Evolutionary conservation across 345 rosid species (phyloP).

Genomic region (Kandelia obovata): DNA sequence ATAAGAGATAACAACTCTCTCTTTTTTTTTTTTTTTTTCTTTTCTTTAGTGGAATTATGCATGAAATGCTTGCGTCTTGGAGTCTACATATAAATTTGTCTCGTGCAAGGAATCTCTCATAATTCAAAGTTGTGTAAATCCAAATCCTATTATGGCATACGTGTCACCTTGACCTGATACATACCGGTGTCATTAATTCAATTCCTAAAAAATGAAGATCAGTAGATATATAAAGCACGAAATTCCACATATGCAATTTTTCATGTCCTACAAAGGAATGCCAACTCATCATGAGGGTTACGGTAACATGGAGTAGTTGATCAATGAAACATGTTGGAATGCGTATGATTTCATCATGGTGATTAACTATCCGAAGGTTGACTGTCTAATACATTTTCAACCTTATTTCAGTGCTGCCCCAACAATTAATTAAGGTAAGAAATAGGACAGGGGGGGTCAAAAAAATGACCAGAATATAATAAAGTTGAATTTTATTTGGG

Average conservation of each 20-base stretch:
- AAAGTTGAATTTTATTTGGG: no score
- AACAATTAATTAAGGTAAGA: background rate
- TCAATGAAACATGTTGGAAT: no score
- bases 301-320: no score
- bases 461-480: no score
- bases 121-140: background rate
- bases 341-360: background rate
- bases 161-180: background rate
- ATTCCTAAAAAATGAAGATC: background rate
- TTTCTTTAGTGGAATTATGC: background rate
- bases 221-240: background rate
- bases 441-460: background rate
- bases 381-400: background rate
- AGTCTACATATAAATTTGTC: conserved; percentile 1
- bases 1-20: background rate
- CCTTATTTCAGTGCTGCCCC: background rate
- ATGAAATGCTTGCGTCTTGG: conserved; percentile 8
- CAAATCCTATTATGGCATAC: background rate
- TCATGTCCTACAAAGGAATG: background rate
- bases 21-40: background rate
- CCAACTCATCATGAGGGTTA: no score
- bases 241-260: background rate
- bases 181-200: no score
- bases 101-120: conserved; percentile 13
- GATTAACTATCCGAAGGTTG: background rate